Base-by-base conservation (phyloP, 1,284 basidiomycete genomes). In the Cutaneotrichosporon cavernicola region DNA sequence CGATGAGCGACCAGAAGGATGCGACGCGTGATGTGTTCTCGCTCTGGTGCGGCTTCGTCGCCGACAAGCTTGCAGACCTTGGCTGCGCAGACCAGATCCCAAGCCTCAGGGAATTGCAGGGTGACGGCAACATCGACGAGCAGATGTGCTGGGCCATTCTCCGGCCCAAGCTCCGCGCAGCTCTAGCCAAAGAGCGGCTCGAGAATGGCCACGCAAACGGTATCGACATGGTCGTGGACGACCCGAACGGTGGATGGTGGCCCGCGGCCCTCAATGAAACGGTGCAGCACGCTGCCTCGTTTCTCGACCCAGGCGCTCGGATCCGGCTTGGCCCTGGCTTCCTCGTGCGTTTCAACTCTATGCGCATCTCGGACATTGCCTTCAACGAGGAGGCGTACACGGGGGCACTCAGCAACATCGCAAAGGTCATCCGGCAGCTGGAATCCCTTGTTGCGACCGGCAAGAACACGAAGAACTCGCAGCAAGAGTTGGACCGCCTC, bases 281-380 rank as follows among this genome's bases (percentile, higher is more conserved):
- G 1, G 75, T 77, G 69, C 59, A 70, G 32, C 71, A 75, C 56
- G 73, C 73, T 5, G 58, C 66, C 22, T 49, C 60, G 6, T 58
- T 76, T 8, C 65, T 76, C 2, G 70, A 72, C 2, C 34, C 46
- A 4, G 72, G 70, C 5, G 71, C 69, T 32, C 74, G 73, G 58
- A 67, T 60, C 6, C 55, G 74, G 30, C 64, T 76, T 63, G 69
- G 63, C 49, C 58, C 47, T 60, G 89, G 88, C 2, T 97, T 97
- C 81, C 95, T 93, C 71, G 82, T 91, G 50, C 92, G 92, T 0
- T 98, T 97, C 81, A 97, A 95, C 95, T 92, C 96, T 76, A 79
- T 97, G 61, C 90, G 90, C 0, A 89, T 89, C 31, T 91, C 92
- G 70, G 95, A 98, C 77, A 84, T 98, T 51, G 82, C 86, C 0